Percentiles rank a stretch among this genome's conserved stretches.
Conservation (phyloP, 257 asterid genomes). For the Ocimum tenuiflorum region DNA sequence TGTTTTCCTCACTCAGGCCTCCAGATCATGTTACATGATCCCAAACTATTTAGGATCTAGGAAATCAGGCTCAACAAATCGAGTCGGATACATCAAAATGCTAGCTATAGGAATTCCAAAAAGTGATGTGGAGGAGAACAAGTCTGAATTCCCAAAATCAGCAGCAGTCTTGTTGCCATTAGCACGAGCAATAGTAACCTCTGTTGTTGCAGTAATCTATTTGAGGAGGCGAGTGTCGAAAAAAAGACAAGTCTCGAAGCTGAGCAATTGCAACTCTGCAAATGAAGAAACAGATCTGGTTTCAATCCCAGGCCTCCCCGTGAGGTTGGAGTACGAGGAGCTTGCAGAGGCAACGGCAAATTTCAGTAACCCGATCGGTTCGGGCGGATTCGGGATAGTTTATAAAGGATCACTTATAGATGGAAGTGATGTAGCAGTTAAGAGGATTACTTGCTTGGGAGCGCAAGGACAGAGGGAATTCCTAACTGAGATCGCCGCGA, state of each 20-base stretch:
- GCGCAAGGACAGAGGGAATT: slow-evolving; percentile 61
- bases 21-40: slow-evolving; percentile 58
- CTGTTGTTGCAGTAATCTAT: slow-evolving; percentile 19
- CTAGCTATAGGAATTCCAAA: background rate
- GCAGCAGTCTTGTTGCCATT: slow-evolving; percentile 45
- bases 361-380: slow-evolving; percentile 53
- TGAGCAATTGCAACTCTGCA: background rate
- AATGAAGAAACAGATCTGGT: slow-evolving; percentile 35
- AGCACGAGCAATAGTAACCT: slow-evolving; percentile 28
- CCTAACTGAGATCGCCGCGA: slow-evolving; percentile 61
- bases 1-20: slow-evolving; percentile 36
- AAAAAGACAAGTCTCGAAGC: slow-evolving; percentile 9
- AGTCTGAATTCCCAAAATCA: slow-evolving; percentile 32
- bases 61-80: slow-evolving; percentile 22
- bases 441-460: slow-evolving; percentile 63
- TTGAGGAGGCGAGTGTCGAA: slow-evolving; percentile 25
- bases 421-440: slow-evolving; percentile 59
- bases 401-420: slow-evolving; percentile 62
- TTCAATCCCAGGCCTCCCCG: slow-evolving; percentile 60
- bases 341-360: slow-evolving; percentile 46
- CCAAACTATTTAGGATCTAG: slow-evolving; percentile 44
- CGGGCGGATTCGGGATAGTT: slow-evolving; percentile 81
- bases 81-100: slow-evolving; percentile 48
- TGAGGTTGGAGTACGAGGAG: slow-evolving; percentile 45
- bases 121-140: background rate